These are phyloP conservation scores for Trifolium fragiferum DNA, from an alignment of 306 rosid genomes.

Conservation along the genomic window DNA sequence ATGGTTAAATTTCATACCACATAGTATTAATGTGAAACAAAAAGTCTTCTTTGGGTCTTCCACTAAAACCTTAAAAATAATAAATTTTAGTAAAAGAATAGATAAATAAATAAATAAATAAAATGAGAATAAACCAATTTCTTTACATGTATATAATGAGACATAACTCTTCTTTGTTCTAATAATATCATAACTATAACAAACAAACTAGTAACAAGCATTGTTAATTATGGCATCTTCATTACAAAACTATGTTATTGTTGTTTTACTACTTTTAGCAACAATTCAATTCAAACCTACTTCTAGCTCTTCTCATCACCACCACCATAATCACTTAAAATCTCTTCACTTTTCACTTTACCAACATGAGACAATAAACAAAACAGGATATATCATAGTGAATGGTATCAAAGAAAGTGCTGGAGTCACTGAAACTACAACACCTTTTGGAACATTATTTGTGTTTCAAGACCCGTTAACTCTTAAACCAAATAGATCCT, in stretches of 20 bases:
- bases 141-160: not conserved
- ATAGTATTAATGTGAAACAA: not conserved
- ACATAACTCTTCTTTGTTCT: not conserved
- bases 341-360: constrained; percentile 71
- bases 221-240: constrained; percentile 35
- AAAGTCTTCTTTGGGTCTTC: not conserved
- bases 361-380: constrained; percentile 78
- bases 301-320: constrained; percentile 35
- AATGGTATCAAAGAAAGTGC: constrained; percentile 56
- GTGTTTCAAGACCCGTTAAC: constrained; percentile 75
- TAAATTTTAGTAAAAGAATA: not conserved
- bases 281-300: constrained; percentile 29
- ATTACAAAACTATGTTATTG: constrained; percentile 16
- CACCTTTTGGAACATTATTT: constrained; percentile 70
- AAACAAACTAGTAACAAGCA: not conserved
- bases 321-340: constrained; percentile 43
- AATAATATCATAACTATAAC: not conserved
- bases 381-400: constrained; percentile 68
- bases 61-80: not conserved
- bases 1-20: not conserved
- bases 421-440: constrained; percentile 51
- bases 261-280: constrained; percentile 36
- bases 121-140: not conserved
- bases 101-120: not conserved
- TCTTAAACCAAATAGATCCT: constrained; percentile 46